Conservation (phyloP, 2,329 filamentous ascomycete species). For the Aspergillus persii region DNA sequence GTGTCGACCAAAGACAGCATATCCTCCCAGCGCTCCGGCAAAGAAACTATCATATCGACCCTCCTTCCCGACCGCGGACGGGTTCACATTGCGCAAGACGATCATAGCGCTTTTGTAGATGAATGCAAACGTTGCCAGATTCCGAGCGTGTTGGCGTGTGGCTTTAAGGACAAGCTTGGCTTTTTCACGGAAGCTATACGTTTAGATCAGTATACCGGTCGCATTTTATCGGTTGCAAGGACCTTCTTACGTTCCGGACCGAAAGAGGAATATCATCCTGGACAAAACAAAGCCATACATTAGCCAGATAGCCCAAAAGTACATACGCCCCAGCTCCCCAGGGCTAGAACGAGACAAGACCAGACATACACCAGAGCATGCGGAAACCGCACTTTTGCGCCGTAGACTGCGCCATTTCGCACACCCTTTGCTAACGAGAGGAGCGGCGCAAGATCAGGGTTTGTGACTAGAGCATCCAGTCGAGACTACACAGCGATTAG, state of each 20-base stretch:
- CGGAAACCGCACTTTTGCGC: slow-evolving; percentile 95
- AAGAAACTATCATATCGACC: slow-evolving; percentile 80
- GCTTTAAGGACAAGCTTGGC: slow-evolving; percentile 73
- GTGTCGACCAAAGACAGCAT: slow-evolving; percentile 82
- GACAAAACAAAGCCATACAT: slow-evolving; percentile 11
- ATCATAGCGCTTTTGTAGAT: slow-evolving; percentile 86
- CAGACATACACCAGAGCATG: slow-evolving; percentile 77
- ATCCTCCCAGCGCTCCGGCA: slow-evolving; percentile 83
- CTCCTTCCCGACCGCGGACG: slow-evolving; percentile 51
- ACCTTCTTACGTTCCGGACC: slow-evolving; percentile 70
- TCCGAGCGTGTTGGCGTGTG: slow-evolving; percentile 84
- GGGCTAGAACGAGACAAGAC: neutral
- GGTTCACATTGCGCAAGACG: slow-evolving; percentile 60
- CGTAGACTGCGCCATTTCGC: slow-evolving; percentile 96
- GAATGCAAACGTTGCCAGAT: slow-evolving; percentile 85
- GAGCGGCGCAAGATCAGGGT: slow-evolving; percentile 81
- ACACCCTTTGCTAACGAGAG: slow-evolving; percentile 86
- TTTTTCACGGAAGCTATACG: slow-evolving; percentile 68
- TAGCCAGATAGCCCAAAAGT: slow-evolving; percentile 5
- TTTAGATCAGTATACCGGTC: slow-evolving; percentile 9
- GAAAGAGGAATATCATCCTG: slow-evolving; percentile 96
- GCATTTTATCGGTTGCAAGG: slow-evolving; percentile 18
- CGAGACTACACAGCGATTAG: slow-evolving; percentile 51
- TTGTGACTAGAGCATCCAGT: slow-evolving; percentile 73
- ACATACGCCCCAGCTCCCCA: neutral